Base-by-base conservation (phyloP, 1,284 basidiomycete genomes). In the Fomitopsis schrenkii region DNA sequence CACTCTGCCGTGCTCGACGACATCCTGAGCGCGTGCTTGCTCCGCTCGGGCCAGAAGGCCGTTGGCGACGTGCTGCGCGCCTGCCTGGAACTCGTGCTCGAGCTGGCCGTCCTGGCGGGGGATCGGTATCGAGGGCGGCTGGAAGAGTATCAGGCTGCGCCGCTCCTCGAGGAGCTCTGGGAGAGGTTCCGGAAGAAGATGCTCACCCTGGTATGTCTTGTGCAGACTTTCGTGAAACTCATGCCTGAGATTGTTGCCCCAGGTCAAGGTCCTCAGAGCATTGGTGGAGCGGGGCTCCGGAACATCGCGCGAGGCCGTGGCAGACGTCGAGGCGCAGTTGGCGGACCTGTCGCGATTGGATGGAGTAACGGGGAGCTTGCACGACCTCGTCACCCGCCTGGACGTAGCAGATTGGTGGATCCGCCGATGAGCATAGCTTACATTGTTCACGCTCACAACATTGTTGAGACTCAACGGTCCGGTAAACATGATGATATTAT, bases 1-100 rank as follows among this genome's bases (percentile, higher is more conserved):
- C 93, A 95, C 73, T 89, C 90, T 1, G 72, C 76, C 5, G 76
- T 91, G 56, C 74, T 95, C 66, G 89, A 95, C 70, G 83, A 88
- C 63, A 87, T 95, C 35, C 79, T 94, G 30, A 86, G 82, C 58
- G 87, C 91, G 12, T 94, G 91, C 70, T 76, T 95, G n/a, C 75
- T 95, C 38, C 79, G 90, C 41, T 85, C 90, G 0, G 81, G 83
- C 2, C 92, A 95, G 70, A 81, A 86, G 65, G 79, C 81, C 2
- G 85, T 83, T 8, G 85, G 85, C 0, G 87, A 91, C 64, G 75
- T 90, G 26, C 76, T 95, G 40, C 83, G 86, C 56, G 80, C 83
- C 30, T 79, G 84, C 26, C 76, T 94, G 62, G 86, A 90, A 64
- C 71, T 86, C 38, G 79, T 94, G 5, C 77, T 95, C 48, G 86